Conservation (phyloP, 805 yeast species). For the Wickerhamiella sergipiensis region DNA sequence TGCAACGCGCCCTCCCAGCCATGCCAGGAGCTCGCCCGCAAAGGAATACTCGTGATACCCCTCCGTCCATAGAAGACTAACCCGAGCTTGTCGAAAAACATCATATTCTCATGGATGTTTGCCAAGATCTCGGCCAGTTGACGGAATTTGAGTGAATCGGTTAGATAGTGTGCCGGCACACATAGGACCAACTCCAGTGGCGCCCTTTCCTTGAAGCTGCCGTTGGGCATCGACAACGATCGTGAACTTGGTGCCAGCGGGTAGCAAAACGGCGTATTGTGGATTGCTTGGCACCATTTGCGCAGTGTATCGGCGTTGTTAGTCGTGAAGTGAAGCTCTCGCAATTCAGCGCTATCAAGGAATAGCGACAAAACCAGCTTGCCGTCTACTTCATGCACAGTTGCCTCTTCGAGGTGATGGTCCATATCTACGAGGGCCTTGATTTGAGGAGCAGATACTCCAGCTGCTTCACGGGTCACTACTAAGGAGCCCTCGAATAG, state of each 20-base stretch:
- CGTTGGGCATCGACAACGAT: not conserved
- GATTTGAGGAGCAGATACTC: not conserved
- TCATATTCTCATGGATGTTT: not conserved
- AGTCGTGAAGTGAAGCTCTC: slow-evolving; percentile 2
- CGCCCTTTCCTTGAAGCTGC: not conserved
- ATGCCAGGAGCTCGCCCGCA: not conserved
- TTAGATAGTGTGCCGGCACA: not conserved
- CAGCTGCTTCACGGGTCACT: not conserved
- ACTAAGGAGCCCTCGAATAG: slow-evolving; percentile 5
- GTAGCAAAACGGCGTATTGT: slow-evolving; percentile 2
- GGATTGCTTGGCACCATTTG: slow-evolving; percentile 7
- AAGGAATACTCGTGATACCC: not conserved
- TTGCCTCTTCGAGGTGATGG: not conserved
- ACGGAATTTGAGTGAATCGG: not conserved
- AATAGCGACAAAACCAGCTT: not conserved
- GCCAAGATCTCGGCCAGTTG: not conserved
- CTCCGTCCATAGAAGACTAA: not conserved
- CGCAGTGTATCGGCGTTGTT: not conserved
- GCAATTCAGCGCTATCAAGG: not conserved
- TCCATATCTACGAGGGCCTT: slow-evolving; percentile 1
- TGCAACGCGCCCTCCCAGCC: not conserved
- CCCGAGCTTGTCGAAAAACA: slow-evolving; percentile 4
- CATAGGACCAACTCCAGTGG: slow-evolving; percentile 4
- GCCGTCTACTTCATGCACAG: not conserved
- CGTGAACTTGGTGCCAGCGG: slow-evolving; percentile 6